Conservation (phyloP, 768 basidiomycete species). For the Boletus barrowsii region DNA sequence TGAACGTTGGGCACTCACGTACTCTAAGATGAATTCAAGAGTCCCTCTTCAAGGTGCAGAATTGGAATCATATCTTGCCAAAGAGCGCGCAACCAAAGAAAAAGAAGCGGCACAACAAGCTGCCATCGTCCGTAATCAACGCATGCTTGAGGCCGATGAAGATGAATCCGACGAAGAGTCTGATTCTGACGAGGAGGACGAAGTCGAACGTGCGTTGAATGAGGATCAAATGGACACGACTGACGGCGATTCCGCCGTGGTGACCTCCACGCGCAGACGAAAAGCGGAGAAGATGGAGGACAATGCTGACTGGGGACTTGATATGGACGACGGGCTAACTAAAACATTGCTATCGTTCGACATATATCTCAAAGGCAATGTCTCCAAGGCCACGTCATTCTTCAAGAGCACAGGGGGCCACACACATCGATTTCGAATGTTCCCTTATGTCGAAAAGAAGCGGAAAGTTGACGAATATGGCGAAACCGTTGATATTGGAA, state of each 20-base stretch:
- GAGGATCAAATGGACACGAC: constrained; percentile 47
- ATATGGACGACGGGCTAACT: constrained; percentile 72
- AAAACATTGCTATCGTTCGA: constrained; percentile 85
- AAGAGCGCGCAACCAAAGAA: constrained; percentile 74
- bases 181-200: constrained; percentile 65
- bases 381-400: constrained; percentile 80
- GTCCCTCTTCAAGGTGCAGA: constrained; percentile 87
- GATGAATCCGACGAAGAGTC: constrained; percentile 74
- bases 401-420: constrained; percentile 76
- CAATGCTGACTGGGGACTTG: constrained; percentile 64
- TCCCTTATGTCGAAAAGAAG: constrained; percentile 93
- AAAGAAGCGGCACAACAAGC: constrained; percentile 86
- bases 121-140: constrained; percentile 74
- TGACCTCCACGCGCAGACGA: constrained; percentile 31
- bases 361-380: constrained; percentile 96
- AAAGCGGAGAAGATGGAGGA: constrained; percentile 50
- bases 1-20: constrained; percentile 1
- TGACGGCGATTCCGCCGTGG: constrained; percentile 31
- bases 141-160: constrained; percentile 92
- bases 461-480: constrained; percentile 93
- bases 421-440: constrained; percentile 89
- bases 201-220: constrained; percentile 48
- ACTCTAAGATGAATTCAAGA: constrained; percentile 75
- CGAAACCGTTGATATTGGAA: constrained; percentile 90
- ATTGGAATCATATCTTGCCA: constrained; percentile 74